Evolutionary conservation across 2,329 filamentous ascomycete genomes (phyloP).

Genomic region (Aspergillus ibericus): DNA sequence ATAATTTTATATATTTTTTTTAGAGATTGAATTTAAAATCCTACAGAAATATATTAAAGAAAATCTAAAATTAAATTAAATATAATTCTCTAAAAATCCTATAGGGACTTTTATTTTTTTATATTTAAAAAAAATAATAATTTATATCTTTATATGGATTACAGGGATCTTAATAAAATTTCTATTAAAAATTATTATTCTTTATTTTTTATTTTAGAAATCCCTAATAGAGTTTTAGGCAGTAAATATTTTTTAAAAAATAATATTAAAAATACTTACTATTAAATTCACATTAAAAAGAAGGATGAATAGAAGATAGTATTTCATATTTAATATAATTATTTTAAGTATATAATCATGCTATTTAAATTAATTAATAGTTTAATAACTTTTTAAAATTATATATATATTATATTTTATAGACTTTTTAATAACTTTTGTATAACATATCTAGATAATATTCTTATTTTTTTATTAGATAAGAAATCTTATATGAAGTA

Average conservation of each 20-base stretch:
- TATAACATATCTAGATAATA: no score
- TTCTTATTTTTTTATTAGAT: no score
- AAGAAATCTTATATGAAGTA: no score
- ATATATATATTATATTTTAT: no score
- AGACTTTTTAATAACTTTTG: no score
- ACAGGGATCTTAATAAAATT: neutral
- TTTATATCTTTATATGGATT: neutral
- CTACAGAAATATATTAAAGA: neutral
- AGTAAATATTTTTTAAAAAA: neutral
- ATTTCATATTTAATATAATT: neutral
- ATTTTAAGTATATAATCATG: neutral
- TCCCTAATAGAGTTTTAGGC: neutral
- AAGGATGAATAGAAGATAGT: neutral
- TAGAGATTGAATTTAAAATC: neutral
- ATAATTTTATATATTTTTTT: neutral
- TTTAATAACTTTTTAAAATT: no score
- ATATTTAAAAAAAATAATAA: no score
- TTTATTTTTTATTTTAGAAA: neutral
- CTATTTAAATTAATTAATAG: neutral
- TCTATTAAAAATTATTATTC: neutral
- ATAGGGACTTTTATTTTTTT: neutral
- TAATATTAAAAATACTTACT: neutral
- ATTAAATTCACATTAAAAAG: neutral
- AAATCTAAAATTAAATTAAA: neutral
- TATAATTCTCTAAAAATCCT: neutral